Conservation (phyloP, 2,329 filamentous ascomycete genomes). For the Trichophyton benhamiae region DNA sequence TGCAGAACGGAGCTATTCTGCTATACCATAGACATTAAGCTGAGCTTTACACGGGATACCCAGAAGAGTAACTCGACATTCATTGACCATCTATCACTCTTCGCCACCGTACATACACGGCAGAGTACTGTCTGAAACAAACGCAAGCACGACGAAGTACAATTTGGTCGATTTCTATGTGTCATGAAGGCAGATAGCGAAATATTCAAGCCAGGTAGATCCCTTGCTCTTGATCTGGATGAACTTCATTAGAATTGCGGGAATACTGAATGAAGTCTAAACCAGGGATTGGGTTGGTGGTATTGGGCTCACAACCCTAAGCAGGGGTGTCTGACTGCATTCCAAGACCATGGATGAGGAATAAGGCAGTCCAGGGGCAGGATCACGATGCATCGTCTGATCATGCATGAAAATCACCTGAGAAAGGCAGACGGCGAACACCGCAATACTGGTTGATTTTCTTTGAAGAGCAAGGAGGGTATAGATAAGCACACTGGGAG, state of each 20-base stretch:
- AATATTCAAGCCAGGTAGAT: neutral
- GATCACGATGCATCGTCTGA: neutral
- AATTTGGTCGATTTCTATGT: neutral
- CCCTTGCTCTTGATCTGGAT: neutral
- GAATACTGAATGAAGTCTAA: slow-evolving; percentile 1
- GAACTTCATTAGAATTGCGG: neutral
- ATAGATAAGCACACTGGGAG: neutral
- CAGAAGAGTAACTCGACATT: neutral
- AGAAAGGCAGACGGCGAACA: neutral
- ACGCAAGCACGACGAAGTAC: neutral
- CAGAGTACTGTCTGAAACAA: neutral
- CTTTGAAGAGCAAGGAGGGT: neutral
- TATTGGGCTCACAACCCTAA: neutral
- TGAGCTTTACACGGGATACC: neutral
- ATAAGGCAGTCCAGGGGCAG: neutral
- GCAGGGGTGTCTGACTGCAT: neutral
- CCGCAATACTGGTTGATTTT: neutral
- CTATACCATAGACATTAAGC: neutral
- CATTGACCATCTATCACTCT: too few relatives aligned
- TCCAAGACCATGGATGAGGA: neutral
- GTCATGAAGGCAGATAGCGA: neutral
- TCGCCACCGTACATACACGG: neutral
- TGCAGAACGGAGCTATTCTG: neutral
- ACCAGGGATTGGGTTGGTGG: neutral
- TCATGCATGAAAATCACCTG: neutral